Evolutionary conservation across 2,329 filamentous ascomycete genomes (phyloP).

Genomic region (Blumeriella jaapii): DNA sequence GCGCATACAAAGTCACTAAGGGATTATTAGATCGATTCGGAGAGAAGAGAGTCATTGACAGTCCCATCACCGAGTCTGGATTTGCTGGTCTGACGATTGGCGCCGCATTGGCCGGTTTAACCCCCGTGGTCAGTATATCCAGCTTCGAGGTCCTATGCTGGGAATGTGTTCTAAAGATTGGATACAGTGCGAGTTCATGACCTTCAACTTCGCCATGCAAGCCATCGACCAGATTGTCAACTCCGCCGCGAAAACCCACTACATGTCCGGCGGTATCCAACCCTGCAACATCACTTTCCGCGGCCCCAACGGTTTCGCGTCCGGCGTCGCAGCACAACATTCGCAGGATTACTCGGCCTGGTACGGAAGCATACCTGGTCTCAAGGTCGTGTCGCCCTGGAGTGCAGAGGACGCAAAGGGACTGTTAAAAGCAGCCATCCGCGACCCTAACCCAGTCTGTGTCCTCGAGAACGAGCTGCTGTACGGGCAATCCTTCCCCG

Average conservation of each 20-base stretch:
- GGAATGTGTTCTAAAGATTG: conserved; percentile 12
- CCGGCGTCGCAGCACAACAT: conserved; percentile 94
- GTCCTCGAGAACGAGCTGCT: conserved; percentile 81
- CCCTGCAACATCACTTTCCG: conserved; percentile 99
- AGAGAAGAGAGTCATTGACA: conserved; percentile 95
- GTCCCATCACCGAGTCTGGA: conserved; percentile 93
- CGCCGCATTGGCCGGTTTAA: conserved; percentile 85
- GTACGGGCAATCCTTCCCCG: conserved; percentile 90
- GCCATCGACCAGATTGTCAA: conserved; percentile 99
- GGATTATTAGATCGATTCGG: conserved; percentile 94
- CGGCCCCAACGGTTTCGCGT: conserved; percentile 93
- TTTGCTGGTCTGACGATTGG: conserved; percentile 91
- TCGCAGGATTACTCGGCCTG: conserved; percentile 98
- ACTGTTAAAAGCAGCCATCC: conserved; percentile 92
- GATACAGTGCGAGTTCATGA: conserved; percentile 94
- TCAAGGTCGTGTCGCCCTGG: conserved; percentile 96
- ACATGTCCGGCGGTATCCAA: conserved; percentile 99
- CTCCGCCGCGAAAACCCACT: conserved; percentile 96
- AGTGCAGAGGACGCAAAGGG: conserved; percentile 98
- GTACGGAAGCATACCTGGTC: conserved; percentile 95
- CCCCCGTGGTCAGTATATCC: conserved; percentile 66
- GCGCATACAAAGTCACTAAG: conserved; percentile 99
- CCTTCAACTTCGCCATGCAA: conserved; percentile 99
- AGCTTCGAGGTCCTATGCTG: conserved; percentile 4
- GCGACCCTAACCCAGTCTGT: conserved; percentile 93